phyloP scores from a whole-genome alignment of 1,284 basidiomycete genomes.

The Papiliotrema laurentii region DNA sequence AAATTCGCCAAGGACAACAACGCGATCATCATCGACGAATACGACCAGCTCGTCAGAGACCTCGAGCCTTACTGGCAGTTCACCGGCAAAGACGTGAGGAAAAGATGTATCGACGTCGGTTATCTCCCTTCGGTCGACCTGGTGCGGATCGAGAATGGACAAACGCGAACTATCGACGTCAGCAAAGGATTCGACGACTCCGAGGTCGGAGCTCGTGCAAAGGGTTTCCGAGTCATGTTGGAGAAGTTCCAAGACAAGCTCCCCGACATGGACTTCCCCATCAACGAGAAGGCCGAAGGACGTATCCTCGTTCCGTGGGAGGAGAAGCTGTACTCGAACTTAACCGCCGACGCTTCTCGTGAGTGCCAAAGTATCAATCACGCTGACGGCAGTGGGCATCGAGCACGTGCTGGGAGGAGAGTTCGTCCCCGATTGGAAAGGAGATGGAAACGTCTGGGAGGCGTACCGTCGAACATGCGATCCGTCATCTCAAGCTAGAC shows the following conservation, averaged over 20 bases:
- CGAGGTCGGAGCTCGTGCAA: conserved; percentile 70
- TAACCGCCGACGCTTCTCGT: conserved; percentile 53
- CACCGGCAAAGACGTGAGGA: conserved; percentile 64
- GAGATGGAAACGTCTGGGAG: conserved; percentile 83
- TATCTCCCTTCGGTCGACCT: conserved; percentile 76
- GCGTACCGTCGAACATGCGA: conserved; percentile 82
- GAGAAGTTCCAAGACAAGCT: conserved; percentile 67
- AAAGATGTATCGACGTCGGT: conserved; percentile 69
- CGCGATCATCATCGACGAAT: conserved; percentile 83
- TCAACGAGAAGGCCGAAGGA: conserved; percentile 87
- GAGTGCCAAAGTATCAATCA: conserved; percentile 18
- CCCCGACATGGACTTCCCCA: conserved; percentile 84
- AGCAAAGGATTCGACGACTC: conserved; percentile 59
- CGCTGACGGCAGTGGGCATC: conserved; percentile 53
- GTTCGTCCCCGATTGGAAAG: conserved; percentile 79
- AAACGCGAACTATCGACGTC: conserved; percentile 60
- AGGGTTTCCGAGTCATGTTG: conserved; percentile 69
- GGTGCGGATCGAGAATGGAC: conserved; percentile 66
- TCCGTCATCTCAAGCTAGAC: conserved; percentile 71
- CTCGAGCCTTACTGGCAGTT: conserved; percentile 75
- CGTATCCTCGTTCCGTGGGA: conserved; percentile 87
- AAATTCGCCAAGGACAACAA: conserved; percentile 67
- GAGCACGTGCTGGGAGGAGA: conserved; percentile 60
- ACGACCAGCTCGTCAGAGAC: conserved; percentile 74
- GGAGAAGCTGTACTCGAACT: conserved; percentile 62